Evolutionary conservation across 352 stramenopile species (phyloP).

Genomic region (Globisporangium irregulare): DNA sequence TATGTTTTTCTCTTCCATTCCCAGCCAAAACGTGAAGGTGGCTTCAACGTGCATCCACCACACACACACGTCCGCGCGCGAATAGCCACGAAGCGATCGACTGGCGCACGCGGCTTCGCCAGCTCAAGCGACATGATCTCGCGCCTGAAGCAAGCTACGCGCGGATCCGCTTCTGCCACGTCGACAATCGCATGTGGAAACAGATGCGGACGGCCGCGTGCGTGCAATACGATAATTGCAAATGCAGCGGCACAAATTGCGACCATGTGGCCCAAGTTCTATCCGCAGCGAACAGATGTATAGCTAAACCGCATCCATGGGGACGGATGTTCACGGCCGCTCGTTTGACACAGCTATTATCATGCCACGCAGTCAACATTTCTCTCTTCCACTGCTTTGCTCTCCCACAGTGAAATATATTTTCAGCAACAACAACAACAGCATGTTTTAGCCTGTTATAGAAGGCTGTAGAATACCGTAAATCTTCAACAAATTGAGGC

Average conservation of each 20-base stretch:
- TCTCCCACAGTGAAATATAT: background rate
- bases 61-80: background rate
- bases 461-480: background rate
- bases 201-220: background rate
- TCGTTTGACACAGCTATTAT: background rate
- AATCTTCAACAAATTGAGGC: slow-evolving; percentile 6
- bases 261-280: background rate
- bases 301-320: background rate
- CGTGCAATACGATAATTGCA: background rate
- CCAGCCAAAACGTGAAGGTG: background rate
- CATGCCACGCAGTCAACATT: background rate
- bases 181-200: slow-evolving; percentile 1
- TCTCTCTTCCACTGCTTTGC: too few species aligned
- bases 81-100: slow-evolving; percentile 1
- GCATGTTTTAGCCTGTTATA: background rate
- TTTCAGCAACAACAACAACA: background rate
- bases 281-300: background rate
- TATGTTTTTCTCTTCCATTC: background rate
- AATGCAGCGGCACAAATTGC: background rate
- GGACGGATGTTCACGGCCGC: too few species aligned
- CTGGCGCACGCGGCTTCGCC: background rate
- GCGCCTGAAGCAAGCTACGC: background rate
- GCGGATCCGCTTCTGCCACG: background rate
- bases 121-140: background rate
- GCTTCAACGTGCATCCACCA: background rate